Percentiles rank a stretch among this genome's conserved stretches.
Conservation (phyloP, 257 asterid genomes). For the Mitragyna speciosa region DNA sequence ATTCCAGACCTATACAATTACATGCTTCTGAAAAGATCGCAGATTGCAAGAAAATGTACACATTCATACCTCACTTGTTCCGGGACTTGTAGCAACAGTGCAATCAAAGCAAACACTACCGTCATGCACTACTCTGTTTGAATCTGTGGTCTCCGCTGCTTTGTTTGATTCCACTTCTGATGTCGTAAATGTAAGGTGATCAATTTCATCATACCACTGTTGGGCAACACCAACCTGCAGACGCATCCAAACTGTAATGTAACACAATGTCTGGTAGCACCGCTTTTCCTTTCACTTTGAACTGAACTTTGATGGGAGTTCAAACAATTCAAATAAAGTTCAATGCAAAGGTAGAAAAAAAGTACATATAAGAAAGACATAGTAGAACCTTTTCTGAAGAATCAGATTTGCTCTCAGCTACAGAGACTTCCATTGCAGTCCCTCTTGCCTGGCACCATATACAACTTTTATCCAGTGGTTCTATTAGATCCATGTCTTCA, state of each 20-base stretch:
- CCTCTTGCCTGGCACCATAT: slow-evolving; percentile 92
- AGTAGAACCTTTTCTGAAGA: slow-evolving; percentile 57
- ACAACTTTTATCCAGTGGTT: slow-evolving; percentile 66
- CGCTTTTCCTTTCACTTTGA: neutral
- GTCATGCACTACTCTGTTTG: slow-evolving; percentile 37
- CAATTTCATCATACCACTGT: slow-evolving; percentile 77
- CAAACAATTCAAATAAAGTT: too few species aligned
- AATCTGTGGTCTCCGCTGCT: slow-evolving; percentile 29
- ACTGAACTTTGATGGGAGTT: neutral
- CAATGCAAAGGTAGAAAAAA: slow-evolving; percentile 1
- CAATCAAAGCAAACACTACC: slow-evolving; percentile 56
- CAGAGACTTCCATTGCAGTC: slow-evolving; percentile 70
- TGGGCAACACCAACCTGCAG: slow-evolving; percentile 74
- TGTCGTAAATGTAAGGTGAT: slow-evolving; percentile 45
- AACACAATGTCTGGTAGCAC: slow-evolving; percentile 22
- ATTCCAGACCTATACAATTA: neutral
- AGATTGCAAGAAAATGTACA: neutral
- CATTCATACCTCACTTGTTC: slow-evolving; percentile 79
- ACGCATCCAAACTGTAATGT: neutral
- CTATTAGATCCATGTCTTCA: slow-evolving; percentile 58
- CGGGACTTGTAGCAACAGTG: slow-evolving; percentile 82
- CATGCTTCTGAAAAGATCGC: neutral
- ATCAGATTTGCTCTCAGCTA: slow-evolving; percentile 41
- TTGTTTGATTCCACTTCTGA: slow-evolving; percentile 37
- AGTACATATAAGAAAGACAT: neutral